Conservation (phyloP, 129 eudicot genomes). For the Saussurea involucrata region DNA sequence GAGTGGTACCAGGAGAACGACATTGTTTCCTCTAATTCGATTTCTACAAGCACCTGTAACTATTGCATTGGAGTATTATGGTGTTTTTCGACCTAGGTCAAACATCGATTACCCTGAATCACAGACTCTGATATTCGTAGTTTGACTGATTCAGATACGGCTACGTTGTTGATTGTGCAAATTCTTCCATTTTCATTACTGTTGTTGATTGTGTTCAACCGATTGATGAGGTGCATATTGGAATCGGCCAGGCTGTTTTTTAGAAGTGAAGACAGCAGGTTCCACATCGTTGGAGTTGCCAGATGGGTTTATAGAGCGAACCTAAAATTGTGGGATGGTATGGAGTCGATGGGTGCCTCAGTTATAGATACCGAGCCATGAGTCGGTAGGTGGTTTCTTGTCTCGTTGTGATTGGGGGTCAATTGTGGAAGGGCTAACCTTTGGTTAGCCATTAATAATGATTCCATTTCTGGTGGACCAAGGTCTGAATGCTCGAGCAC, state of each 20-base stretch:
- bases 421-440: slow-evolving; percentile 38
- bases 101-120: slow-evolving; percentile 36
- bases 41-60: slow-evolving; percentile 61
- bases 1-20: slow-evolving; percentile 11
- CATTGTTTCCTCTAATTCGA: slow-evolving; percentile 34
- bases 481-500: slow-evolving; percentile 38
- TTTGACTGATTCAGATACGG: slow-evolving; percentile 24
- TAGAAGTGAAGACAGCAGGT: slow-evolving; percentile 18
- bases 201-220: slow-evolving; percentile 63
- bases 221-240: too few species aligned
- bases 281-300: slow-evolving; percentile 33
- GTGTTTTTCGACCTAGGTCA: slow-evolving; percentile 39
- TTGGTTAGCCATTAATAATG: slow-evolving; percentile 47
- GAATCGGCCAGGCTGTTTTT: too few species aligned
- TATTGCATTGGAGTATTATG: slow-evolving; percentile 52
- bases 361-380: slow-evolving; percentile 40
- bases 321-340: slow-evolving; percentile 35
- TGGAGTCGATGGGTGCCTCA: slow-evolving; percentile 63
- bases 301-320: slow-evolving; percentile 43
- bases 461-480: slow-evolving; percentile 53
- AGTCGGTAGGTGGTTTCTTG: slow-evolving; percentile 54
- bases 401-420: slow-evolving; percentile 65
- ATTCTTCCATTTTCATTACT: slow-evolving; percentile 79
- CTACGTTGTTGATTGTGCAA: slow-evolving; percentile 54
- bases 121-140: slow-evolving; percentile 14